A percentile compares a stretch with the other conserved stretches of the same genome.
Evolutionary conservation across 2,329 filamentous ascomycete species (phyloP).

Genomic region (Fusarium kyushuense): DNA sequence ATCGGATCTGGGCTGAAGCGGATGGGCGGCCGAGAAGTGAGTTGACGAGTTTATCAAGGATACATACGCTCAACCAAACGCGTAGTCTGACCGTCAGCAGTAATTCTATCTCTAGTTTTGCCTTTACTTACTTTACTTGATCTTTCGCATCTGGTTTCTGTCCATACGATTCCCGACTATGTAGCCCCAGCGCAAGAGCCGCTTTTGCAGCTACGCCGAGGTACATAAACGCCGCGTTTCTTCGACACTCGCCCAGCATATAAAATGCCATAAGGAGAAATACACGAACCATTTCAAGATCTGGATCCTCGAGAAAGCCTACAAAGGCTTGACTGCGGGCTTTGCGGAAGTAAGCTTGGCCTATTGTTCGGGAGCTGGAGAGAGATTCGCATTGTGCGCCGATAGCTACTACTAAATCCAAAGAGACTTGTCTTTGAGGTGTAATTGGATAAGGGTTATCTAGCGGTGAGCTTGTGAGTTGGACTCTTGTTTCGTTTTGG

Average conservation of each 20-base stretch:
- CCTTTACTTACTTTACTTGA: slow-evolving; percentile 32
- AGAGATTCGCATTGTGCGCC: slow-evolving; percentile 45
- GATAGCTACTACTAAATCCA: slow-evolving; percentile 44
- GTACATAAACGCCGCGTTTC: slow-evolving; percentile 75
- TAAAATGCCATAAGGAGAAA: slow-evolving; percentile 74
- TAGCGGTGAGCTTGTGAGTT: no score
- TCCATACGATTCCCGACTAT: slow-evolving; percentile 51
- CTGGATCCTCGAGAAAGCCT: slow-evolving; percentile 45
- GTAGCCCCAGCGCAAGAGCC: slow-evolving; percentile 68
- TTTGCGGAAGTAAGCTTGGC: slow-evolving; percentile 59
- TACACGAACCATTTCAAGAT: slow-evolving; percentile 43
- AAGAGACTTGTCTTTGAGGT: slow-evolving; percentile 20
- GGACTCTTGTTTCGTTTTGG: no score
- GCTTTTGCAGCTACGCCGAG: slow-evolving; percentile 69
- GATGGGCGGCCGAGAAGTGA: slow-evolving; percentile 55
- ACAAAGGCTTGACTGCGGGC: slow-evolving; percentile 50
- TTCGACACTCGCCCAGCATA: slow-evolving; percentile 71
- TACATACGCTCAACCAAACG: slow-evolving; percentile 55
- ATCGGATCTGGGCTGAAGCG: slow-evolving; percentile 45
- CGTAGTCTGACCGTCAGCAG: slow-evolving; percentile 45
- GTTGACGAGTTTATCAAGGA: slow-evolving; percentile 55
- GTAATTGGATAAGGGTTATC: background rate
- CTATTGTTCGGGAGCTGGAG: slow-evolving; percentile 24
- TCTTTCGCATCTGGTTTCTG: slow-evolving; percentile 26
- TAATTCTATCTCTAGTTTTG: background rate